Conservation (phyloP, 352 stramenopile genomes). For the Pythium scleroteichum region DNA sequence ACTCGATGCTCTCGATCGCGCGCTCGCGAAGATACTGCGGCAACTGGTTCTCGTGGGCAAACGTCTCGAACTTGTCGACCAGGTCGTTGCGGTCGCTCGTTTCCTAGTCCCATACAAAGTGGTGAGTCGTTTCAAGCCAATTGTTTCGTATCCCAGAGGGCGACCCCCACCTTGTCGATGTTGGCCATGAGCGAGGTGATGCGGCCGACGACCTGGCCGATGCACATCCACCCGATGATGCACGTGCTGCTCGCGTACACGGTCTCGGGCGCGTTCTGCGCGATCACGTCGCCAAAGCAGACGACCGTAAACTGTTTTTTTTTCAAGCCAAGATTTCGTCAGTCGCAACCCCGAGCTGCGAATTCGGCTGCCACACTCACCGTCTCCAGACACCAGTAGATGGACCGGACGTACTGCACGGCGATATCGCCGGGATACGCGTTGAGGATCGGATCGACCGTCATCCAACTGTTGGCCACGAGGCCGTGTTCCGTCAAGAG, state of each 20-base stretch:
- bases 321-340: too few species aligned
- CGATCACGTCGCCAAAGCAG: constrained; percentile 71
- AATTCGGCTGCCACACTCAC: constrained; percentile 34
- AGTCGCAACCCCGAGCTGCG: too few species aligned
- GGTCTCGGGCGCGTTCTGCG: constrained; percentile 54
- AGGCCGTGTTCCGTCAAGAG: constrained; percentile 13
- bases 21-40: constrained; percentile 45
- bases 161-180: constrained; percentile 50
- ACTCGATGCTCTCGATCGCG: constrained; percentile 50
- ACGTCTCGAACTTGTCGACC: constrained; percentile 68
- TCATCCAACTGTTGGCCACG: constrained; percentile 48
- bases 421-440: constrained; percentile 44
- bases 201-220: constrained; percentile 65
- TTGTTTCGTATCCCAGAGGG: too few species aligned
- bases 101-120: too few species aligned
- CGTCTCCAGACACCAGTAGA: constrained; percentile 76
- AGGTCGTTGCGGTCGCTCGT: constrained; percentile 46
- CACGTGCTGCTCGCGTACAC: constrained; percentile 60
- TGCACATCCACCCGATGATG: constrained; percentile 73
- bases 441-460: constrained; percentile 44
- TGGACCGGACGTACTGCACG: constrained; percentile 65
- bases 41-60: constrained; percentile 47
- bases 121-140: too few species aligned
- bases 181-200: constrained; percentile 74
- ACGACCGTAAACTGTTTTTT: constrained; percentile 81